Evolutionary conservation across 805 yeast species (phyloP).

Genomic region (Wickerhamiella spandovensis): DNA sequence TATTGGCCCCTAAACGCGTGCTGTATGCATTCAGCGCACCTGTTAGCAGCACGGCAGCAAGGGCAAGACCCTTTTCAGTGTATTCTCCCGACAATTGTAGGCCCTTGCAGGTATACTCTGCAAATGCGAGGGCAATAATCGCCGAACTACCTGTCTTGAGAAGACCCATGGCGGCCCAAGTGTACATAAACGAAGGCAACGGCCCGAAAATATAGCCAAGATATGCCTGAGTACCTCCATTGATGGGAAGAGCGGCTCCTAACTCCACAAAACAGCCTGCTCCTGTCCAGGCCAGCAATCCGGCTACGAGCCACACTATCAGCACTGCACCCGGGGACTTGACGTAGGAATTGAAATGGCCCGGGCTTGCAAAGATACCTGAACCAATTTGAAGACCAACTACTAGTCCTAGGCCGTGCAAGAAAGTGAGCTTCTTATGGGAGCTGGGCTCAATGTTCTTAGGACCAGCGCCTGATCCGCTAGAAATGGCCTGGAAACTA

Average conservation of each 20-base stretch:
- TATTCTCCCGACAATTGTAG: conserved; percentile 15
- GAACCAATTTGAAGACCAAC: conserved; percentile 33
- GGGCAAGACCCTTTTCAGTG: conserved; percentile 24
- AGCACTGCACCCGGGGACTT: conserved; percentile 28
- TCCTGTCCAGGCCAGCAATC: conserved; percentile 32
- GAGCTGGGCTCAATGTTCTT: neutral
- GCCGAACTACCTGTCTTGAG: conserved; percentile 31
- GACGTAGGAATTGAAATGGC: conserved; percentile 25
- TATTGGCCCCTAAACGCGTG: conserved; percentile 22
- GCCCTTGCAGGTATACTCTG: conserved; percentile 26
- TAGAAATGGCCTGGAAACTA: neutral
- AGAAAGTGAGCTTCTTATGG: conserved; percentile 12
- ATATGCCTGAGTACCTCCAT: conserved; percentile 31
- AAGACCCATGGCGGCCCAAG: conserved; percentile 28
- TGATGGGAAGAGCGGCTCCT: conserved; percentile 29
- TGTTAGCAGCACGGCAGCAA: conserved; percentile 19
- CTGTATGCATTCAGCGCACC: conserved; percentile 21
- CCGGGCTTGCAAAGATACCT: conserved; percentile 32
- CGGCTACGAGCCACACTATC: conserved; percentile 28
- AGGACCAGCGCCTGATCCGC: neutral
- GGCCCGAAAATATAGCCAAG: conserved; percentile 27
- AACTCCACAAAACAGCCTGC: conserved; percentile 31
- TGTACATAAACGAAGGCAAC: conserved; percentile 25
- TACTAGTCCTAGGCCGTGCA: conserved; percentile 28
- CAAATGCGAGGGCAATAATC: conserved; percentile 28